phyloP scores from a whole-genome alignment of 441 rosid species.

The Pelargonium australe region DNA sequence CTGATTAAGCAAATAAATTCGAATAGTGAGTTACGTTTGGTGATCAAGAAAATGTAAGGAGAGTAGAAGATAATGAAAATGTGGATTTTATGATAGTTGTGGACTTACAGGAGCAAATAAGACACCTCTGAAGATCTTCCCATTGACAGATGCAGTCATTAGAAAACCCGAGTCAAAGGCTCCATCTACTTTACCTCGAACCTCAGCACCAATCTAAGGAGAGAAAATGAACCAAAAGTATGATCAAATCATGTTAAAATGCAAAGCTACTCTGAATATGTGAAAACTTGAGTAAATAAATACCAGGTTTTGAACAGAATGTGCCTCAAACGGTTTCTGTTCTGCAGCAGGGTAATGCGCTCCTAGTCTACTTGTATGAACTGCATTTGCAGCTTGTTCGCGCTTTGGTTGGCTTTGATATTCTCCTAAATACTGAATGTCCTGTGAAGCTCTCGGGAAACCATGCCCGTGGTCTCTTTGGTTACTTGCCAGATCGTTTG shows the following conservation, averaged over 20 bases:
- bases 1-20: slow-evolving; percentile 20
- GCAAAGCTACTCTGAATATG: neutral
- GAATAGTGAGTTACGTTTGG: neutral
- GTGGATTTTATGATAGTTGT: neutral
- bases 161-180: slow-evolving; percentile 62
- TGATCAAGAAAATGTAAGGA: too few relatives aligned
- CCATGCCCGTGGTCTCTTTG: slow-evolving; percentile 23
- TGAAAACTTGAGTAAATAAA: neutral
- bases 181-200: slow-evolving; percentile 62
- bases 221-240: neutral
- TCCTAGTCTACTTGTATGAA: slow-evolving; percentile 28
- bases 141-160: slow-evolving; percentile 57
- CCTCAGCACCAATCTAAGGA: slow-evolving; percentile 56
- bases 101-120: slow-evolving; percentile 56
- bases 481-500: slow-evolving; percentile 20
- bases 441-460: slow-evolving; percentile 20
- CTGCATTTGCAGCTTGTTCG: slow-evolving; percentile 24
- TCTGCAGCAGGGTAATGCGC: slow-evolving; percentile 18
- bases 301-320: slow-evolving; percentile 40
- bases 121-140: slow-evolving; percentile 63
- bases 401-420: slow-evolving; percentile 20
- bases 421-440: slow-evolving; percentile 24
- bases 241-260: neutral
- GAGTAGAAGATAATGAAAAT: too few relatives aligned
- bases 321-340: slow-evolving; percentile 24